Conservation (phyloP, 2,329 filamentous ascomycete genomes). For the Chaetothyriales sp. region DNA sequence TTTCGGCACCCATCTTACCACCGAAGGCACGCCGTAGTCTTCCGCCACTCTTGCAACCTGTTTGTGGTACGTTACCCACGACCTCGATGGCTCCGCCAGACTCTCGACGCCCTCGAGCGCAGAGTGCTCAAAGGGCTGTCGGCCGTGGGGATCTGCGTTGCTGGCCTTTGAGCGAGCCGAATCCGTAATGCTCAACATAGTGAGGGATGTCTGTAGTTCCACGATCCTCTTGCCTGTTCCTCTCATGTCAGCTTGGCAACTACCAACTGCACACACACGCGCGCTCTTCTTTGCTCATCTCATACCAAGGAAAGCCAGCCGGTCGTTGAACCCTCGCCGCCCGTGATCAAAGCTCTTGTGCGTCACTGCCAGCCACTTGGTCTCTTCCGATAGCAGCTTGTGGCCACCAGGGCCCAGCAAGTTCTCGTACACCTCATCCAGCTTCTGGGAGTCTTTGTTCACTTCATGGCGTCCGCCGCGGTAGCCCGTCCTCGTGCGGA, state of each 20-base stretch:
- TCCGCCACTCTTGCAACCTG: constrained; percentile 54
- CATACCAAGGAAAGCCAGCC: constrained; percentile 74
- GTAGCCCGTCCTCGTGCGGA: constrained; percentile 22
- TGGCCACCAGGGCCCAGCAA: constrained; percentile 62
- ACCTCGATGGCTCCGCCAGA: constrained; percentile 46
- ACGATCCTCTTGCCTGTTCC: constrained; percentile 46
- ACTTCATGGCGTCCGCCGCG: constrained; percentile 21
- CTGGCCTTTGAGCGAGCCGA: constrained; percentile 24
- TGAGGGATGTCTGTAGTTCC: constrained; percentile 49
- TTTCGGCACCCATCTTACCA: constrained; percentile 79
- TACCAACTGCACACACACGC: not conserved
- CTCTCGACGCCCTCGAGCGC: constrained; percentile 60
- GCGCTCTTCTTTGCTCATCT: no score
- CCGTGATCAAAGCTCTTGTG: constrained; percentile 98
- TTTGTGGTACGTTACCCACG: constrained; percentile 46
- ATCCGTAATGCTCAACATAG: constrained; percentile 33
- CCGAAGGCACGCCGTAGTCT: constrained; percentile 54
- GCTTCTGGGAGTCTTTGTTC: constrained; percentile 56
- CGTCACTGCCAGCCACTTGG: constrained; percentile 93
- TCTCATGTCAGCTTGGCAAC: not conserved
- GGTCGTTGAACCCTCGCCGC: constrained; percentile 83
- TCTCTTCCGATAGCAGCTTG: constrained; percentile 65
- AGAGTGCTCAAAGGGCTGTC: constrained; percentile 54
- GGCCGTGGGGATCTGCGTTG: constrained; percentile 36
- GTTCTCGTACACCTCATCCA: constrained; percentile 63